These are phyloP conservation scores for Penicillium expansum DNA, from an alignment of 2,329 filamentous ascomycete genomes.

Conservation along the genomic window DNA sequence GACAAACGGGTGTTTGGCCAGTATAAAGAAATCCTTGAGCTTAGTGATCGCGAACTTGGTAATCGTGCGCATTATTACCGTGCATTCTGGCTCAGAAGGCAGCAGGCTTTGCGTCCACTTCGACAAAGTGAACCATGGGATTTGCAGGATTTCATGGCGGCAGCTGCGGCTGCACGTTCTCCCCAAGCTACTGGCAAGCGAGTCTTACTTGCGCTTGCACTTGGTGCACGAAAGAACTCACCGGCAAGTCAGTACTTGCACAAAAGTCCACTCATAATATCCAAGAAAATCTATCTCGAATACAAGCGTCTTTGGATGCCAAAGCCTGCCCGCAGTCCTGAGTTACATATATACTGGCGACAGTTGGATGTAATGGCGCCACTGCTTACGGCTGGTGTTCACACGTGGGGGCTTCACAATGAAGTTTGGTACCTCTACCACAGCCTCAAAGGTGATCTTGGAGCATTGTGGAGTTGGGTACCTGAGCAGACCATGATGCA, in stretches of 20 bases:
- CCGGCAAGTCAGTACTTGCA: neutral
- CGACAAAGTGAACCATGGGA: neutral
- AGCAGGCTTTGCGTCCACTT: neutral
- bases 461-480: constrained; percentile 8
- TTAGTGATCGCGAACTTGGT: neutral
- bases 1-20: neutral
- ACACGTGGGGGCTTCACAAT: neutral
- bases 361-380: constrained; percentile 30
- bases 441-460: constrained; percentile 5
- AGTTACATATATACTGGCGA: constrained; percentile 25
- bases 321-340: neutral
- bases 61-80: neutral
- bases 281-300: neutral
- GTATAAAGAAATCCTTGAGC: neutral
- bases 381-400: neutral
- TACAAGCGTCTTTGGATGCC: constrained; percentile 12
- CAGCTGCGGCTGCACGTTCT: neutral
- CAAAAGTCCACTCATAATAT: neutral
- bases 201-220: neutral
- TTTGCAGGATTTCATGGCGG: neutral
- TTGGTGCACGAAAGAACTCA: neutral
- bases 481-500: neutral
- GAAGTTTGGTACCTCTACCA: constrained; percentile 13
- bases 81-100: neutral
- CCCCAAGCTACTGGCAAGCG: neutral